Evolutionary conservation across 768 basidiomycete genomes (phyloP), one percentile per base, ranked within the genome.

Genomic region (Naganishia antarctica): DNA sequence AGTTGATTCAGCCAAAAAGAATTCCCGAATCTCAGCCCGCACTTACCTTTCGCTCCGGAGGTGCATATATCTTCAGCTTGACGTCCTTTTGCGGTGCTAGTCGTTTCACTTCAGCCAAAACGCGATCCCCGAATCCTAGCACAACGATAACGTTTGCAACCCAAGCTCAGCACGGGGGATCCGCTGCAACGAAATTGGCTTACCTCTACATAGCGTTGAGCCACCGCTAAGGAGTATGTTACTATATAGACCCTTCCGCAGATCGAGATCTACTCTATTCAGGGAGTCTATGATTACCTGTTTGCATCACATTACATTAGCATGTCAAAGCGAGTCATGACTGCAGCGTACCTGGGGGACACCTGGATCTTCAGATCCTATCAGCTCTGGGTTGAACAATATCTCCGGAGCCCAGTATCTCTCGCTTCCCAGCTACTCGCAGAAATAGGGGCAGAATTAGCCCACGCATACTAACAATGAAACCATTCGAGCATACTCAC

Each of bases 61-160:
- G 96, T 28, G 96, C 96, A 71, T 90, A 94, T 71, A 99, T 99
- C 81, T 94, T 96, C 79, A 99, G 91, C 82, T 98, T 99, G 73
- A 94, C 85, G 70, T 98, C 94, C 76, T 92, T 91, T 63, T 76
- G 76, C 69, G 97, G 78, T 28, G 93, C 91, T 49, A 96, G 80
- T 80, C 90, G 93, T 82, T 97, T 97, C 58, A 96, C 90, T 79
- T 99, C 96, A 72, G 93, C 91, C 64, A 98, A 81, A 57, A 99
- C 82, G 60, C 96, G 87, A 79, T 98, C 96, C 53, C 93, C 96
- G 77, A 96, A 98, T 3, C 94, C 94, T 87, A 68, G n/a, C 37
- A 5, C 2, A 18, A 28, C 7, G 50, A n/a, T 11, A 31, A 1
- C 13, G 23, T 11, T 9, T 29, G 21, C n/a, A n/a, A n/a, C n/a